These are phyloP conservation scores for Inosperma sp. DNA, from an alignment of 768 basidiomycete genomes.

Conservation along the genomic window DNA sequence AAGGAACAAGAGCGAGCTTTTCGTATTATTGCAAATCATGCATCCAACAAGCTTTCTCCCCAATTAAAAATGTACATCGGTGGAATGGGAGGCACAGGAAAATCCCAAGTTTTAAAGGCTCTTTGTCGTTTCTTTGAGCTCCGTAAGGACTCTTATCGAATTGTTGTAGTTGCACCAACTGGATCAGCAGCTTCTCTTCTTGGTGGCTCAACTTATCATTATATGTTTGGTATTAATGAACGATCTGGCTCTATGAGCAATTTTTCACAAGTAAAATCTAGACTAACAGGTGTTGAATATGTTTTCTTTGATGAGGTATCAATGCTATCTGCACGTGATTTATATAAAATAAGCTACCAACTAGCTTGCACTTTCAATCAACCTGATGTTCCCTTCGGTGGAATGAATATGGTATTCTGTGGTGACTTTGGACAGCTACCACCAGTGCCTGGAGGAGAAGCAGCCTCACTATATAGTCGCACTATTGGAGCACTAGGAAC, in stretches of 20 bases:
- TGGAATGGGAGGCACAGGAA: conserved; percentile 31
- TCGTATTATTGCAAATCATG: conserved; percentile 28
- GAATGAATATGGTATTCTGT: no score
- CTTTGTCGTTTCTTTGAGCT: conserved; percentile 19
- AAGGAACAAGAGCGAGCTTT: conserved; percentile 31
- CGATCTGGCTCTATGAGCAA: neutral
- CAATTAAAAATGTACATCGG: conserved; percentile 31
- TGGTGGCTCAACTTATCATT: conserved; percentile 32
- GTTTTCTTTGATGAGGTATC: conserved; percentile 42
- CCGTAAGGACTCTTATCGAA: conserved; percentile 24
- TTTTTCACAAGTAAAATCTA: conserved; percentile 9
- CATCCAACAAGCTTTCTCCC: conserved; percentile 3
- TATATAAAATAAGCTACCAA: no score
- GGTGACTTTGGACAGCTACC: no score
- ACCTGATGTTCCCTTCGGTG: no score
- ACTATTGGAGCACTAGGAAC: no score
- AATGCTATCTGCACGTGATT: no score
- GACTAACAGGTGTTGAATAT: conserved; percentile 30
- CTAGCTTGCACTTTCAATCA: no score
- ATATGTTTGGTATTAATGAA: conserved; percentile 23
- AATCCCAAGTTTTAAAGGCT: conserved; percentile 28
- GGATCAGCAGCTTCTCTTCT: no score
- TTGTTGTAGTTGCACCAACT: conserved; percentile 24
- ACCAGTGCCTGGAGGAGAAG: no score
- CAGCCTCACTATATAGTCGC: no score